Evolutionary conservation across 306 rosid genomes (phyloP), one percentile per base, ranked within the genome.

Genomic region (Prunus fruticosa): DNA sequence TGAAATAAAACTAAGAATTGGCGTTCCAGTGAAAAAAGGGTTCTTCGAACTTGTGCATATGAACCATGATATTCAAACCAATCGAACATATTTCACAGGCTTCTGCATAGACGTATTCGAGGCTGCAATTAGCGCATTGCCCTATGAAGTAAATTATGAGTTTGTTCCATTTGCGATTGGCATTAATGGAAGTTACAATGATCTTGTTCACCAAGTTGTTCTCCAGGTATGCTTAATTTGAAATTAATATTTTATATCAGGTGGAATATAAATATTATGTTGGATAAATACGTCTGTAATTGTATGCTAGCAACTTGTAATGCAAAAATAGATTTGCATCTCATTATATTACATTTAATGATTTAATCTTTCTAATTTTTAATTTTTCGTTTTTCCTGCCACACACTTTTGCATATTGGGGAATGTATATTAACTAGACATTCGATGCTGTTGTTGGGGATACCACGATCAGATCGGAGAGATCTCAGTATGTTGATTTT

Each of bases 391-490:
- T 30, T 18, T 27, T 9, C 3, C 3, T 14, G 15, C 15, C 43
- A 38, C 20, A n/a, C n/a, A 12, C 3, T 11, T 5, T 32, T 7
- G 16, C 18, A 22, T 5, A 2, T 38, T 34, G 38, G 38, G 38
- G 38, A 32, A 32, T 8, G 18, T 10, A 22, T 5, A 6, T 38
- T 5, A 6, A 63, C 18, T 4, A 76, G 80, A 22, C 23, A 7
- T 67, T 15, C 18, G 74, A 67, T 54, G 80, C 32, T 25, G 47
- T 43, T 76, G 74, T 25, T 9, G 67, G 80, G 4, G 80, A 76
- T 54, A 38, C 11, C 19, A 76, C 80, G 0, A 67, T 76, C 18
- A 52, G 30, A 54, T 16, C 28, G 14, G 11, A 43, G 11, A 53
- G 80, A 25, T 41, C 80, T 0, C 19, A 0, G 4, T 6, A 52